phyloP scores from a whole-genome alignment of 352 stramenopile species.

The Pilasporangium apinafurcum region DNA sequence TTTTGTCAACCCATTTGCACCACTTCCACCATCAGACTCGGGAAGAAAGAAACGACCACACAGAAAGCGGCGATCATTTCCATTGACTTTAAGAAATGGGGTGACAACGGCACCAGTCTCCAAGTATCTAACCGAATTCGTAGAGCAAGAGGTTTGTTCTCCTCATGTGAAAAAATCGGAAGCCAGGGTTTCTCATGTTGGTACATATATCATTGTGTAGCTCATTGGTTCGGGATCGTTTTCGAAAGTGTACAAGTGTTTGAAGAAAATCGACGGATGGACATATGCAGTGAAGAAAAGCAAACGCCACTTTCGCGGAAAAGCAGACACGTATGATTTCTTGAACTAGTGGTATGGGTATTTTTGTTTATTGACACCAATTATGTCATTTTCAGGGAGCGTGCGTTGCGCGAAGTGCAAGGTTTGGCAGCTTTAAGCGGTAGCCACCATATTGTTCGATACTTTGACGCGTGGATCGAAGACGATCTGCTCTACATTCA shows the following conservation, averaged over 20 bases:
- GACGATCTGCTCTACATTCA: constrained; percentile 87
- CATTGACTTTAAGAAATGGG: constrained; percentile 25
- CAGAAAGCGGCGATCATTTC: constrained; percentile 66
- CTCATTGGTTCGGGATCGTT: constrained; percentile 80
- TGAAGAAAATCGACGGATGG: constrained; percentile 86
- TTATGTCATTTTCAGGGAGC: constrained; percentile 29
- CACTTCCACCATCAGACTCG: constrained; percentile 36
- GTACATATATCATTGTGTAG: constrained; percentile 15
- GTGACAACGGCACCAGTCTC: constrained; percentile 37
- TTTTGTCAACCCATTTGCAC: constrained; percentile 70
- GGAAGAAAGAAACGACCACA: constrained; percentile 50
- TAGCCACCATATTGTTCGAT: constrained; percentile 77
- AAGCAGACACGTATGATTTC: constrained; percentile 75
- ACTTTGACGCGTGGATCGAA: constrained; percentile 88
- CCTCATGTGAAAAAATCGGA: not conserved
- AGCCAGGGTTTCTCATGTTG: not conserved
- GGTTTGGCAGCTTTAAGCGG: constrained; percentile 69
- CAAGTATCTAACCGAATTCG: constrained; percentile 77
- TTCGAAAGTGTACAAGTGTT: constrained; percentile 83
- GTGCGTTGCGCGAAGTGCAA: constrained; percentile 76
- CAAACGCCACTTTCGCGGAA: constrained; percentile 76
- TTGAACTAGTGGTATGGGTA: not conserved
- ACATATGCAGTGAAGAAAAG: constrained; percentile 86
- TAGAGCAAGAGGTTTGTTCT: constrained; percentile 51
- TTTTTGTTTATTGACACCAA: not conserved